Conservation (phyloP, 2,329 filamentous ascomycete genomes). For the Grosmannia clavigera region DNA sequence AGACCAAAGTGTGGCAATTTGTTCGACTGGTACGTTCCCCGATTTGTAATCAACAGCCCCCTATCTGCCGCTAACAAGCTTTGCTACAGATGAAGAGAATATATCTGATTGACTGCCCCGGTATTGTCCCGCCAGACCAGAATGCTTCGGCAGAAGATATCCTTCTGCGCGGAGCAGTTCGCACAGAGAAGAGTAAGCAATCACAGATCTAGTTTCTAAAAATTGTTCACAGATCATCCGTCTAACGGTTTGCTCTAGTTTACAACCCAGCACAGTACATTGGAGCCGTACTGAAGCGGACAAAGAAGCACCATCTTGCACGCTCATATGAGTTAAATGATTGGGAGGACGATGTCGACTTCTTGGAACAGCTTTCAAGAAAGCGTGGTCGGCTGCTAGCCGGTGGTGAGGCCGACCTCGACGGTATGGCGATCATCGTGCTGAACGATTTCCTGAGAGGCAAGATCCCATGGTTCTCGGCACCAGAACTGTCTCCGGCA, state of each 20-base stretch:
- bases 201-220: not conserved
- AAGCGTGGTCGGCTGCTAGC: constrained; percentile 70
- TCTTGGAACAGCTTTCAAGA: constrained; percentile 74
- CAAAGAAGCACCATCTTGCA: constrained; percentile 79
- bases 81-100: constrained; percentile 52
- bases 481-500: constrained; percentile 52
- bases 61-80: not conserved
- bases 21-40: constrained; percentile 22
- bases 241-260: constrained; percentile 30
- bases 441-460: constrained; percentile 92
- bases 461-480: constrained; percentile 92
- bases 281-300: constrained; percentile 62
- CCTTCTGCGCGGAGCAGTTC: constrained; percentile 77
- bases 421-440: constrained; percentile 93
- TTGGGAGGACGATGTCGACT: constrained; percentile 65
- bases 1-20: constrained; percentile 59
- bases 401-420: constrained; percentile 88
- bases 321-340: constrained; percentile 82
- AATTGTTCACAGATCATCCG: not conserved
- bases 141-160: constrained; percentile 79
- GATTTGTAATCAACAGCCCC: not conserved
- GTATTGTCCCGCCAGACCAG: constrained; percentile 82
- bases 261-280: constrained; percentile 96
- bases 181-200: constrained; percentile 60
- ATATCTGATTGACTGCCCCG: constrained; percentile 91